Evolutionary conservation across 495 filamentous ascomycete genomes (phyloP).

Genomic region (Penicillium ochrochloron): DNA sequence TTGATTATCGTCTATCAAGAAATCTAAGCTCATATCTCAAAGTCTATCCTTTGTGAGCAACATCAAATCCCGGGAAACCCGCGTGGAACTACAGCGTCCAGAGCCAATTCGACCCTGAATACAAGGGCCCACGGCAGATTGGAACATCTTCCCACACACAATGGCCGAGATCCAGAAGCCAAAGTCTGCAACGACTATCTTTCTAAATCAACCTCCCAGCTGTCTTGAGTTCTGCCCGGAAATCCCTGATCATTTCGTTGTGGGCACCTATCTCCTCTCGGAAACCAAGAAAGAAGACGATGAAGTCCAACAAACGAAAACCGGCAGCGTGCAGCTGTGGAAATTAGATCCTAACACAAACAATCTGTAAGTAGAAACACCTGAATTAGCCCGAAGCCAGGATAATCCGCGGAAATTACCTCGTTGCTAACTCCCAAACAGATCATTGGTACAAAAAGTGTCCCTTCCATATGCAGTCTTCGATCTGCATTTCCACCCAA

Average conservation of each 20-base stretch:
- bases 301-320: constrained; percentile 59
- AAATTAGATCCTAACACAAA: constrained; percentile 47
- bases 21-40: not conserved
- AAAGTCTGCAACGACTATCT: constrained; percentile 41
- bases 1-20: not conserved
- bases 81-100: not conserved
- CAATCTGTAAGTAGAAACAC: constrained; percentile 51
- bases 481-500: constrained; percentile 81
- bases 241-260: constrained; percentile 68
- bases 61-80: not conserved
- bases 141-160: not conserved
- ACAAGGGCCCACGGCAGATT: not conserved
- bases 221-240: constrained; percentile 81
- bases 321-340: constrained; percentile 74
- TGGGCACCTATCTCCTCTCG: constrained; percentile 86
- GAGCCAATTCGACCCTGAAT: not conserved
- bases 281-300: constrained; percentile 42
- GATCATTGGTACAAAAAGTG: constrained; percentile 49
- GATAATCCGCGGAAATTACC: not conserved
- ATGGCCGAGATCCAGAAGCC: constrained; percentile 33
- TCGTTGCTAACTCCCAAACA: constrained; percentile 16
- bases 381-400: not conserved
- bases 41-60: not conserved
- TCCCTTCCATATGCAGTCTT: constrained; percentile 72
- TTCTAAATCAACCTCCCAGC: constrained; percentile 70